A percentile compares a stretch with the other conserved stretches of the same genome.
Conservation (phyloP, 345 rosid species). For the Chamaenerion angustifolium region DNA sequence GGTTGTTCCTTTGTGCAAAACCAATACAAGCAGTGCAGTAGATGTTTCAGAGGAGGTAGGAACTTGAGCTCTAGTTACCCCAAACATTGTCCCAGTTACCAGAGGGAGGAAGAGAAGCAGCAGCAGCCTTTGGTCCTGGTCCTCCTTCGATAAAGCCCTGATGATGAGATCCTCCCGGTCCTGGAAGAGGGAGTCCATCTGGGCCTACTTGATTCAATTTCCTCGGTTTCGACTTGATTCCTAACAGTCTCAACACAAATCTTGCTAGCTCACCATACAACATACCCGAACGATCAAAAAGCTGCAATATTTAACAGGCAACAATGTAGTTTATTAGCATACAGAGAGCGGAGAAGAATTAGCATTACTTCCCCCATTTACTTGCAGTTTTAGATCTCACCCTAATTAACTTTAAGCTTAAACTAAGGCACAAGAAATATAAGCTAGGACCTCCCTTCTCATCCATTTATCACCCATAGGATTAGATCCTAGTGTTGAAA, state of each 20-base stretch:
- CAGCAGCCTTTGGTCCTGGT: constrained; percentile 58
- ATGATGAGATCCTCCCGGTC: constrained; percentile 25
- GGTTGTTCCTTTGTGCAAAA: too few relatives aligned
- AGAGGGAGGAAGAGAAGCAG: constrained; percentile 14
- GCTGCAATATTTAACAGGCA: constrained; percentile 29
- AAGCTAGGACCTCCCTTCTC: not conserved
- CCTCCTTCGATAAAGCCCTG: constrained; percentile 67
- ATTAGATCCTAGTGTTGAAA: too few relatives aligned
- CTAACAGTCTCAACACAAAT: constrained; percentile 75
- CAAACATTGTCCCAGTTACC: constrained; percentile 91
- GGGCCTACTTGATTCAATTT: constrained; percentile 55
- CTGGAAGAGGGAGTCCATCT: constrained; percentile 51
- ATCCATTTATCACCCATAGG: too few relatives aligned
- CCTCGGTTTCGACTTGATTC: constrained; percentile 59
- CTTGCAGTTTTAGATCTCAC: too few relatives aligned
- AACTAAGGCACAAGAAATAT: not conserved
- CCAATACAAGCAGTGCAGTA: too few relatives aligned
- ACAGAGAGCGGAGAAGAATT: too few relatives aligned
- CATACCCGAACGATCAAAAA: constrained; percentile 76
- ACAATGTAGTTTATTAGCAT: too few relatives aligned
- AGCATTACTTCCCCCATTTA: too few relatives aligned
- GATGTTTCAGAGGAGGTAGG: too few relatives aligned
- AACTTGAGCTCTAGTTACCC: constrained; percentile 26
- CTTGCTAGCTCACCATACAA: constrained; percentile 92
- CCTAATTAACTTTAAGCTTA: too few relatives aligned